These are phyloP conservation scores for Cercospora berteroae DNA, from an alignment of 2,329 filamentous ascomycete genomes.

Conservation along the genomic window DNA sequence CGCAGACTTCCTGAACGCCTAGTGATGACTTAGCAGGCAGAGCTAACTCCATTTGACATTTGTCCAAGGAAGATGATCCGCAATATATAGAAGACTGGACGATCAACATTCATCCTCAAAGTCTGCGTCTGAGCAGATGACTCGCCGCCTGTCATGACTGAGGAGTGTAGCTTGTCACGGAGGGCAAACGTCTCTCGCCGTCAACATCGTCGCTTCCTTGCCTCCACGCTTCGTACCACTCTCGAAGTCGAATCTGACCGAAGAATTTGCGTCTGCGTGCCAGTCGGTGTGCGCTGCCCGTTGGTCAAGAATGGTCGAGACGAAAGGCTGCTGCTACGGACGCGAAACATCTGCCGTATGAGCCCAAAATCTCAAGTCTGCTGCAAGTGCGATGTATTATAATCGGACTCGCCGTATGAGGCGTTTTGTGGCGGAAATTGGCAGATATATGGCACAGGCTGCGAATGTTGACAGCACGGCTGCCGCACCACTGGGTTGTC, in stretches of 20 bases:
- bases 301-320: neutral
- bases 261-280: neutral
- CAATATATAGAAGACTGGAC: neutral
- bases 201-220: neutral
- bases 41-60: neutral
- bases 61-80: neutral
- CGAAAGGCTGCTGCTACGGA: neutral
- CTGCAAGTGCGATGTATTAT: neutral
- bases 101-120: neutral
- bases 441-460: neutral
- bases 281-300: neutral
- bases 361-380: neutral
- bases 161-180: neutral
- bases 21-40: neutral
- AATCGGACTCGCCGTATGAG: neutral
- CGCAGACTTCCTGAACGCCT: constrained; percentile 21
- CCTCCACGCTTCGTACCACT: neutral
- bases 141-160: neutral
- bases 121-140: neutral
- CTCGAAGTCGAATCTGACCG: neutral
- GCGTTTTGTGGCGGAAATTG: neutral
- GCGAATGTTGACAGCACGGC: neutral
- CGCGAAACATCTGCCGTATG: neutral
- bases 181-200: neutral
- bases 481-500: neutral